Percentiles rank a stretch among this genome's conserved stretches.
These are phyloP conservation scores for Solanum hybrid DNA, from an alignment of 305 asterid species.

Conservation along the genomic window DNA sequence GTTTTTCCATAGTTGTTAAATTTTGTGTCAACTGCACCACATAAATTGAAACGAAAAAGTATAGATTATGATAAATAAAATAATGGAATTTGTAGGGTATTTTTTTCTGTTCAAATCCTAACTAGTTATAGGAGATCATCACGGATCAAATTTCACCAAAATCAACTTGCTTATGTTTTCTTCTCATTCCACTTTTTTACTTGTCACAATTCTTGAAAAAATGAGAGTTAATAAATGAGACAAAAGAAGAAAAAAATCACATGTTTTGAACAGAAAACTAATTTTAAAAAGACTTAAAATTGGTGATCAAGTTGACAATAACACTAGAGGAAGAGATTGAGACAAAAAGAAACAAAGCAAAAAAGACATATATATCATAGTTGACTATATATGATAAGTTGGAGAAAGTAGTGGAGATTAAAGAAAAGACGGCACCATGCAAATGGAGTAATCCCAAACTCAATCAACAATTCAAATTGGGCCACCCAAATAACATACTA, in stretches of 20 bases:
- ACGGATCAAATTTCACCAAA: background rate
- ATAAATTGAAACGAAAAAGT: background rate
- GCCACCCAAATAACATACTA: background rate
- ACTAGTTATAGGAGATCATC: background rate
- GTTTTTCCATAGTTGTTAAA: background rate
- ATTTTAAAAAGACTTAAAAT: background rate
- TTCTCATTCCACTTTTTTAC: background rate
- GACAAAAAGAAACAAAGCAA: background rate
- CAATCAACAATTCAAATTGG: background rate
- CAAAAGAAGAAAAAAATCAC: background rate
- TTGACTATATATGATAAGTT: background rate
- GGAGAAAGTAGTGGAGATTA: background rate
- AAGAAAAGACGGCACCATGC: constrained; percentile 1
- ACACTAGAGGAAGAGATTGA: background rate
- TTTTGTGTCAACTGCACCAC: background rate
- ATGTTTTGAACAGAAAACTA: background rate
- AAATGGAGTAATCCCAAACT: constrained; percentile 4
- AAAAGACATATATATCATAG: background rate
- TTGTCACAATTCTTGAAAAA: background rate
- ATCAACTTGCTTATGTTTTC: background rate
- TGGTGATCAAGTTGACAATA: background rate
- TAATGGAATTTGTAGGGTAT: background rate
- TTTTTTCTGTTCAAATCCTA: background rate
- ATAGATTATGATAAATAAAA: background rate
- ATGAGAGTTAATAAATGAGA: background rate